Evolutionary conservation across 306 rosid genomes (phyloP).

Genomic region (Quercus ilex): DNA sequence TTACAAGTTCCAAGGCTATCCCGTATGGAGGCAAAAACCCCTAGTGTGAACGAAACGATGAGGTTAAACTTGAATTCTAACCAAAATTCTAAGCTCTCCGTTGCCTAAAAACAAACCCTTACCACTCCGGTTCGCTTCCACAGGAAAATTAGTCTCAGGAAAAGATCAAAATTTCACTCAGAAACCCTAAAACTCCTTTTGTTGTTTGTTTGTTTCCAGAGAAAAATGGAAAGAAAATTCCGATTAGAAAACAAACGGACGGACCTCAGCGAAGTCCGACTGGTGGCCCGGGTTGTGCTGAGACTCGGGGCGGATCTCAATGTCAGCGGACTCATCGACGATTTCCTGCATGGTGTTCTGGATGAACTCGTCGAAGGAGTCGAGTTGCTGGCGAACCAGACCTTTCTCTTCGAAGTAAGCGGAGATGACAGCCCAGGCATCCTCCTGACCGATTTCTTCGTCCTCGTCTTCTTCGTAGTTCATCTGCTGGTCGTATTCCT

Average conservation of each 20-base stretch:
- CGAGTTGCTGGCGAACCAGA: constrained; percentile 88
- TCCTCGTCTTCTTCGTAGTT: constrained; percentile 66
- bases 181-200: not conserved
- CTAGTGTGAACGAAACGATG: not conserved
- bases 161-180: not conserved
- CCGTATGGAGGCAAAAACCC: not conserved
- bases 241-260: not conserved
- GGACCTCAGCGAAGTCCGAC: constrained; percentile 81
- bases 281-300: constrained; percentile 98
- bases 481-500: constrained; percentile 67
- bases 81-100: not conserved
- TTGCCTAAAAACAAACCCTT: not conserved
- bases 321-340: constrained; percentile 88
- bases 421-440: constrained; percentile 96
- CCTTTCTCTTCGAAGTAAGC: constrained; percentile 98
- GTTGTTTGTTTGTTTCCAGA: not conserved
- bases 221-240: not conserved
- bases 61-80: not conserved
- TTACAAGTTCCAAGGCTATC: not conserved
- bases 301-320: constrained; percentile 93
- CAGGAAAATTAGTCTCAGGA: not conserved
- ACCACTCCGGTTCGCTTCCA: not conserved
- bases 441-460: constrained; percentile 91
- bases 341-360: constrained; percentile 98
- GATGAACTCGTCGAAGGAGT: constrained; percentile 93